Conservation (phyloP, 2,329 filamentous ascomycete species). For the Ascochyta koolunga region DNA sequence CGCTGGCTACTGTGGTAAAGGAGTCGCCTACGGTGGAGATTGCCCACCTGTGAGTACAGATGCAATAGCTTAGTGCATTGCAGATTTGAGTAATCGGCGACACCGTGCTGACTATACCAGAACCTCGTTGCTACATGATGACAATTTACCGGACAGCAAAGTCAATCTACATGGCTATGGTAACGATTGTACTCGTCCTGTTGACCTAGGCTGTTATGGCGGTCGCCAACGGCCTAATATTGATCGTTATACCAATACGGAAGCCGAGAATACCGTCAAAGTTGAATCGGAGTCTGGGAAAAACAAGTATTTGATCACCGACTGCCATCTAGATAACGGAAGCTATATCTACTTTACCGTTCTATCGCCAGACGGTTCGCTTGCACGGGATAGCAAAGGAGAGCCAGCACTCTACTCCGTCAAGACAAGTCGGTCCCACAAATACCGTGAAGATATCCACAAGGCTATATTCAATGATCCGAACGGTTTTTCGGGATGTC, state of each 20-base stretch:
- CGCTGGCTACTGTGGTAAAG: background rate
- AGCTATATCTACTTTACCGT: no score
- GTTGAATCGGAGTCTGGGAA: no score
- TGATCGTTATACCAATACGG: background rate
- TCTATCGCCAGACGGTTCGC: no score
- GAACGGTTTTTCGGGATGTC: background rate
- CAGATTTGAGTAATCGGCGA: no score
- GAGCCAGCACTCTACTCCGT: no score
- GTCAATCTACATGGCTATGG: background rate
- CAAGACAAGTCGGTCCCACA: no score
- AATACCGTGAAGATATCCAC: no score
- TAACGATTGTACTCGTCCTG: no score
- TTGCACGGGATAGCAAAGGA: no score
- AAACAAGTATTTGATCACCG: no score
- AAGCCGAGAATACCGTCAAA: background rate
- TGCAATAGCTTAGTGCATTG: background rate
- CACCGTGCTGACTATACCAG: background rate
- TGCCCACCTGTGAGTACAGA: background rate
- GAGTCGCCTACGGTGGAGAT: background rate
- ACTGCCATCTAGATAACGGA: no score
- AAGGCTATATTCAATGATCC: no score
- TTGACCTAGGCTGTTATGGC: background rate
- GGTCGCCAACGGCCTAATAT: background rate
- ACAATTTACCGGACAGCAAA: background rate
- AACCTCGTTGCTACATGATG: background rate